A percentile compares a stretch with the other conserved stretches of the same genome.
Conservation (phyloP, 345 rosid species). For the Diplotaxis tenuifolia region DNA sequence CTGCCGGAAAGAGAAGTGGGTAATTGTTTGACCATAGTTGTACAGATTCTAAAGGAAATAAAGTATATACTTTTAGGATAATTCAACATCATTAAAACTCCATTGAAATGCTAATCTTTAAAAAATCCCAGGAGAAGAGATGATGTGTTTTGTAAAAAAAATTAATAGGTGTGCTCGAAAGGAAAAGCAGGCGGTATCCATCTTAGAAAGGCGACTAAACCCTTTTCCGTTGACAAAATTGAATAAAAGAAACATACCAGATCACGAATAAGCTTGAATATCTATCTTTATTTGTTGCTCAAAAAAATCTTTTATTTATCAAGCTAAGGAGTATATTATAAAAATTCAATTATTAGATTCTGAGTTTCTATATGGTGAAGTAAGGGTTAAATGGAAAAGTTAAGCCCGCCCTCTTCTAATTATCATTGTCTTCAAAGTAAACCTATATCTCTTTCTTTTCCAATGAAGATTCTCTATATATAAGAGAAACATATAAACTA, state of each 20-base stretch:
- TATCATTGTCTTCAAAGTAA: conserved; percentile 24
- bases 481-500: neutral
- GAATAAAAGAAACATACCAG: conserved; percentile 30
- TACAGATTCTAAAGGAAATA: neutral
- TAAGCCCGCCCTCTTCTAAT: conserved; percentile 20
- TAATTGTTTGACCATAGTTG: neutral
- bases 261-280: conserved; percentile 17
- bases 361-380: conserved; percentile 27
- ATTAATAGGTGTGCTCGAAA: neutral
- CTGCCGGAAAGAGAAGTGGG: neutral
- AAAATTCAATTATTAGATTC: conserved; percentile 11
- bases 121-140: neutral
- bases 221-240: conserved; percentile 28
- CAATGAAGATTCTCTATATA: conserved; percentile 19
- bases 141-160: neutral
- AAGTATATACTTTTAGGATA: neutral
- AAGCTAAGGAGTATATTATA: neutral
- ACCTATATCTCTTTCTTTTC: conserved; percentile 3
- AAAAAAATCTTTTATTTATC: conserved; percentile 7
- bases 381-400: conserved; percentile 11
- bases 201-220: conserved; percentile 1
- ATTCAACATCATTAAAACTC: neutral
- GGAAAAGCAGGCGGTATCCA: conserved; percentile 13
- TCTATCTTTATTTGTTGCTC: neutral
- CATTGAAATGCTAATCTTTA: neutral